Evolutionary conservation across 768 basidiomycete species (phyloP), one percentile per base, ranked within the genome.

Genomic region (Hygrocybe coccinea): DNA sequence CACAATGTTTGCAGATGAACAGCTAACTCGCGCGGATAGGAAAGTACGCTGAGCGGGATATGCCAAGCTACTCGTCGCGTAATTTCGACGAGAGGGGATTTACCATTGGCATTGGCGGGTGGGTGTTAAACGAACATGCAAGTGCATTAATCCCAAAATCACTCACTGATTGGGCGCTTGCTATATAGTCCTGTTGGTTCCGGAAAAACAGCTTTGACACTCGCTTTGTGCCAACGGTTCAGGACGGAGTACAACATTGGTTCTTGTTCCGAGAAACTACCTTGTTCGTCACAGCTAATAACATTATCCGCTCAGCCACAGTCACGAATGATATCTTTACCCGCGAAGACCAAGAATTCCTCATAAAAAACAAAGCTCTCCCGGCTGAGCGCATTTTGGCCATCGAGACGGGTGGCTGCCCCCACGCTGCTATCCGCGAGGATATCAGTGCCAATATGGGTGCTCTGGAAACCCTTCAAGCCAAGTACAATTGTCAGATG

Each of bases 261-360:
- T 92, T 57, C 57, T 81, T 62, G 37, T 55, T 46, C 43, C 48
- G 48, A 41, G 36, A 39, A 22, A 44, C 37, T 43, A 50, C 36
- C 34, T 53, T 46, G 36, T 35, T 33, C 41, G 46, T 17, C 46
- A 15, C 45, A 46, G 55, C 35, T 55, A 21, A 14, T 14, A 19
- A 3, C 10, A 9, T 46, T 22, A 5, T 46, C 12, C 21, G 7
- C 43, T 19, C 50, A 93, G 95, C 91, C 34, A 93, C 92, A 2
- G 92, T 95, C 12, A 99, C 95, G n/a, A 99, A 99, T 71, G 95
- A 99, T 71, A 99, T 99, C 68, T 99, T 99, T 73, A 99, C 95
- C 35, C 81, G 89, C 19, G 95, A 98, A 69, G 95, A 98, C 66
- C 94, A 97, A 69, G 95, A 98, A 64, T 99, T 99, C 71, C 75